phyloP scores from a whole-genome alignment of 1,284 basidiomycete genomes.

The Bjerkandera adusta region DNA sequence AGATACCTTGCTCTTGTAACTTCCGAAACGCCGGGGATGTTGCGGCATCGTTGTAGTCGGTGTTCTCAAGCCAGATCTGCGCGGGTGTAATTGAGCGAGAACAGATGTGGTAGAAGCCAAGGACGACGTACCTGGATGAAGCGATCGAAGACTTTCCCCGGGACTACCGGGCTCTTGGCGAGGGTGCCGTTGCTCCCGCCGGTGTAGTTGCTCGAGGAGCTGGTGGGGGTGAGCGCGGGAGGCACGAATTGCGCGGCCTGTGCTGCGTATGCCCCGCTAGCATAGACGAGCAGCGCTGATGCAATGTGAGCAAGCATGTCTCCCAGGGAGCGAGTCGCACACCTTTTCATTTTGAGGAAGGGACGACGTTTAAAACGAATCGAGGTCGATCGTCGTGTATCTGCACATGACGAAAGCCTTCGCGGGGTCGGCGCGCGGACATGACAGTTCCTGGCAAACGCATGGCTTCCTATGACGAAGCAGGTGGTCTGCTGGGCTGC shows the following conservation, averaged over 20 bases:
- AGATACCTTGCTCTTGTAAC: constrained; percentile 51
- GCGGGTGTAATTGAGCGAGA: neutral
- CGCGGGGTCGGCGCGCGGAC: too few species aligned
- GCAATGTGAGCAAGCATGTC: constrained; percentile 7
- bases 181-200: constrained; percentile 41
- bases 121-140: constrained; percentile 34
- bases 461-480: too few species aligned
- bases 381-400: too few species aligned
- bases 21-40: constrained; percentile 40
- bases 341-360: neutral
- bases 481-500: too few species aligned
- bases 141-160: constrained; percentile 44
- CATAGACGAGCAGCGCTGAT: constrained; percentile 15
- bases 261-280: constrained; percentile 23
- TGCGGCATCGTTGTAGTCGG: constrained; percentile 35
- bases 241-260: constrained; percentile 37
- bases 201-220: constrained; percentile 34
- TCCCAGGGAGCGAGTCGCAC: neutral
- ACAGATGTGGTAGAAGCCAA: neutral
- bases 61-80: constrained; percentile 45
- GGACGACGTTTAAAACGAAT: too few species aligned
- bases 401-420: too few species aligned
- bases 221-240: constrained; percentile 34
- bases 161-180: constrained; percentile 32
- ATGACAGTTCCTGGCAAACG: too few species aligned